Conservation (phyloP, 768 basidiomycete species). For the Chalciporus pseudorubinellus region DNA sequence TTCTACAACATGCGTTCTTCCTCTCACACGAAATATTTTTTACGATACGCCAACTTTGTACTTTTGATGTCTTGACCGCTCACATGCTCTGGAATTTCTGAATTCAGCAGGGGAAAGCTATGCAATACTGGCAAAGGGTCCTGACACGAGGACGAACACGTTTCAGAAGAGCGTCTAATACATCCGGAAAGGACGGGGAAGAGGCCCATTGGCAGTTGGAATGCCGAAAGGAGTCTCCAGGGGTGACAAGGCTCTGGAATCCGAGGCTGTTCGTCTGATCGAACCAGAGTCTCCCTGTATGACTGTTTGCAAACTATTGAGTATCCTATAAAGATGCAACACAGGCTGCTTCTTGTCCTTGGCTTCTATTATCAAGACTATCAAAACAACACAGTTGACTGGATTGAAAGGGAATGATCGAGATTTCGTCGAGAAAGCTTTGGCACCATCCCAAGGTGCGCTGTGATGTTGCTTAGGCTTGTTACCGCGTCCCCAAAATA, state of each 20-base stretch:
- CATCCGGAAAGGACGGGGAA: background rate
- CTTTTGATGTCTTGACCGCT: too few species aligned
- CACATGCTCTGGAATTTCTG: background rate
- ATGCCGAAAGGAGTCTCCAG: too few species aligned
- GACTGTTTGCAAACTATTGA: constrained; percentile 65
- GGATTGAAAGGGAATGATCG: background rate
- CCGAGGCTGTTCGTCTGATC: too few species aligned
- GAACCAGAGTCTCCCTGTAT: too few species aligned
- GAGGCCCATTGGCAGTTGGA: too few species aligned
- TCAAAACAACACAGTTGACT: background rate
- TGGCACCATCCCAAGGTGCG: constrained; percentile 85
- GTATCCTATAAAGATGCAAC: constrained; percentile 77
- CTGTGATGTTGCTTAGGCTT: constrained; percentile 90
- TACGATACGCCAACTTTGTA: background rate
- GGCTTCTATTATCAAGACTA: constrained; percentile 90
- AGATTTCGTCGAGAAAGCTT: constrained; percentile 50
- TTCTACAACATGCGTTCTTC: background rate
- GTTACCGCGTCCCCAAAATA: constrained; percentile 76
- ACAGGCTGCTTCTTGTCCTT: constrained; percentile 95
- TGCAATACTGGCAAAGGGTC: background rate
- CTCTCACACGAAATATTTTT: background rate
- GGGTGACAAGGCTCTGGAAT: too few species aligned
- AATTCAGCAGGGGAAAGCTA: background rate
- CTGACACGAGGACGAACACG: background rate
- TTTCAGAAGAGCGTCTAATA: background rate